phyloP scores from a whole-genome alignment of 1,284 basidiomycete genomes.

The Irpex sp. region DNA sequence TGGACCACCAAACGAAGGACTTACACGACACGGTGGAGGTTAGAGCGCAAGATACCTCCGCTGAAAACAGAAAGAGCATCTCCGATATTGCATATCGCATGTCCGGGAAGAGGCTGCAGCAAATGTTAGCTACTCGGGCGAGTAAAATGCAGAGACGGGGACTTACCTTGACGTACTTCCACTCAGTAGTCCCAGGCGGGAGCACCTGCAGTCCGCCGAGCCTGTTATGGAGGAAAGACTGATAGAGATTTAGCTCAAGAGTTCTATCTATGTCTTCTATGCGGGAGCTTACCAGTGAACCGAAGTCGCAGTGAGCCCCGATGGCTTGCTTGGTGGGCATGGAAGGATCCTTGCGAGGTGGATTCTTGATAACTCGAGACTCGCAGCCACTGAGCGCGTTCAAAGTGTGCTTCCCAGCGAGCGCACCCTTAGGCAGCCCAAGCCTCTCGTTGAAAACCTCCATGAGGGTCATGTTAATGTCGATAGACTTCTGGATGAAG shows the following conservation, averaged over 20 bases:
- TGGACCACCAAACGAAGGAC: neutral
- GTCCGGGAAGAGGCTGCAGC: constrained; percentile 30
- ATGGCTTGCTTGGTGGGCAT: constrained; percentile 24
- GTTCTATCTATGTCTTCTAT: neutral
- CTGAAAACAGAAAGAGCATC: constrained; percentile 41
- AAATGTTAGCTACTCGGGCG: neutral
- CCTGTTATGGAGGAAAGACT: constrained; percentile 64
- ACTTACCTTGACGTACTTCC: constrained; percentile 64
- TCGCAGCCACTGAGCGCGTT: constrained; percentile 35
- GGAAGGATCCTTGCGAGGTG: constrained; percentile 18
- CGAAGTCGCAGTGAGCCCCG: constrained; percentile 37
- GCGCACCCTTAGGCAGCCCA: constrained; percentile 26
- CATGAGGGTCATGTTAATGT: constrained; percentile 30
- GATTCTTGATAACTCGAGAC: constrained; percentile 34
- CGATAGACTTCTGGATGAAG: constrained; percentile 31
- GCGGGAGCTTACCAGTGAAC: constrained; percentile 23
- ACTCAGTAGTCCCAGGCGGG: constrained; percentile 55
- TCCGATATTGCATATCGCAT: constrained; percentile 38
- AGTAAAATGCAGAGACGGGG: neutral
- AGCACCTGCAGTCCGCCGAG: constrained; percentile 73
- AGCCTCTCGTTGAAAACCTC: constrained; percentile 29
- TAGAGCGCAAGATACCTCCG: constrained; percentile 35
- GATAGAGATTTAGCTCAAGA: neutral
- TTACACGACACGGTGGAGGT: constrained; percentile 34
- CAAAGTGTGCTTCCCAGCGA: constrained; percentile 26